Evolutionary conservation across 768 basidiomycete species (phyloP).

Genomic region (Tylopilus felleus): DNA sequence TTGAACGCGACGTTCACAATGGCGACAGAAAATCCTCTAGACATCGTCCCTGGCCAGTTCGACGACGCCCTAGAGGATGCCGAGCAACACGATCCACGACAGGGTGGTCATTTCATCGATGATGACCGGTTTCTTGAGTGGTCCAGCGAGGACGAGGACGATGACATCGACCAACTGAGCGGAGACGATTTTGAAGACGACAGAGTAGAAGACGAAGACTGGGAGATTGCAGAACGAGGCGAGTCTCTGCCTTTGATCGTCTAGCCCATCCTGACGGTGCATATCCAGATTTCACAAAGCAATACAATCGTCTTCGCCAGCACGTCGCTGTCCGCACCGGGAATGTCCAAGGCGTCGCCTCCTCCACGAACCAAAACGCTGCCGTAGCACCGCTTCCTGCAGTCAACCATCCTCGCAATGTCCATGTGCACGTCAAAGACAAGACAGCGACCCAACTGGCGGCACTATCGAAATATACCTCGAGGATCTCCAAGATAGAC

Average conservation of each 20-base stretch:
- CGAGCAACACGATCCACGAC: conserved; percentile 15
- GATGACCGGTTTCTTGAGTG: conserved; percentile 30
- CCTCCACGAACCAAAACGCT: conserved; percentile 46
- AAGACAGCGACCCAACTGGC: conserved; percentile 70
- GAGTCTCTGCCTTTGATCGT: conserved; percentile 14
- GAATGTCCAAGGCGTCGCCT: conserved; percentile 55
- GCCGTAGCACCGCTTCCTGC: conserved; percentile 65
- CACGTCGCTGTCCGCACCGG: conserved; percentile 83
- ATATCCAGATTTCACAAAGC: conserved; percentile 90
- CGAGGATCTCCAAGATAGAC: conserved; percentile 72
- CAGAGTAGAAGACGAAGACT: conserved; percentile 82
- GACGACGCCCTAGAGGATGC: conserved; percentile 51
- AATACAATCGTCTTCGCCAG: conserved; percentile 92
- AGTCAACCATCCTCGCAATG: conserved; percentile 59
- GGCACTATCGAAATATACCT: conserved; percentile 72
- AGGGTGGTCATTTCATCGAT: conserved; percentile 45
- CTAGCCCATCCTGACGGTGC: not conserved
- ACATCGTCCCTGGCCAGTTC: conserved; percentile 53
- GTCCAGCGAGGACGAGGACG: conserved; percentile 28
- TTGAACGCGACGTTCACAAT: conserved; percentile 11
- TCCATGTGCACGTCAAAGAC: conserved; percentile 42
- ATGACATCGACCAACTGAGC: conserved; percentile 30
- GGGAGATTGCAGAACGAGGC: conserved; percentile 86
- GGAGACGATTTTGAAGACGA: conserved; percentile 53
- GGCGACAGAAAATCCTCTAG: conserved; percentile 17